A percentile compares a stretch with the other conserved stretches of the same genome.
phyloP scores from a whole-genome alignment of 441 rosid species.

The Bruguiera hainesii region DNA sequence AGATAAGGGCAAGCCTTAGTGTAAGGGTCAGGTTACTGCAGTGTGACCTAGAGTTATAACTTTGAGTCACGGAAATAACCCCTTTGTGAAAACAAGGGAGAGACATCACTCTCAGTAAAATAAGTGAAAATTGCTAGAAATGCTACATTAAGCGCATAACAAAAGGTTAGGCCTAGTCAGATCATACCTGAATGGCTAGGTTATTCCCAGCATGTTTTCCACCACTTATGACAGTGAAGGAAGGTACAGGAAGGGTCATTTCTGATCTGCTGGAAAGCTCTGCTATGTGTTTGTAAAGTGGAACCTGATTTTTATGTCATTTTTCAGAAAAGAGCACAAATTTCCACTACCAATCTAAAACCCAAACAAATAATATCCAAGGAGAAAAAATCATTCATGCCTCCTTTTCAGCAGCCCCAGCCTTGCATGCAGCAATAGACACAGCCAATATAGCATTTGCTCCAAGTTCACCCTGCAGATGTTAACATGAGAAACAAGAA shows the following conservation, averaged over 20 bases:
- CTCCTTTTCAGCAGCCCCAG: slow-evolving; percentile 99
- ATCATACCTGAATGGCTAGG: slow-evolving; percentile 73
- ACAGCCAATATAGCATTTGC: slow-evolving; percentile 94
- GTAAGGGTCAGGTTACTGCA: no score
- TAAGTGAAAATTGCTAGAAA: not conserved
- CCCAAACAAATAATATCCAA: not conserved
- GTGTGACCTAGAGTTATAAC: no score
- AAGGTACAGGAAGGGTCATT: slow-evolving; percentile 81
- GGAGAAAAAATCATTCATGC: slow-evolving; percentile 26
- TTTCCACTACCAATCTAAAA: slow-evolving; percentile 1
- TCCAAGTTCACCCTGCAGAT: slow-evolving; percentile 77
- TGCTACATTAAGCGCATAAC: slow-evolving; percentile 5
- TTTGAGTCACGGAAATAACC: no score
- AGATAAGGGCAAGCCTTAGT: no score
- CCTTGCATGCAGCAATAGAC: slow-evolving; percentile 97
- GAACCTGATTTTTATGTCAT: slow-evolving; percentile 53
- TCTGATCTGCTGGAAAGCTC: slow-evolving; percentile 75
- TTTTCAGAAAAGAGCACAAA: slow-evolving; percentile 13
- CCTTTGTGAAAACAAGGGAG: no score
- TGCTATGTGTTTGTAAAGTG: slow-evolving; percentile 83
- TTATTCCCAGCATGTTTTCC: slow-evolving; percentile 87
- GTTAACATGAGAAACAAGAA: slow-evolving; percentile 13
- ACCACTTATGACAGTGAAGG: slow-evolving; percentile 90
- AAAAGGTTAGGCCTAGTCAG: slow-evolving; percentile 3
- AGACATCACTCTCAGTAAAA: not conserved